phyloP scores from a whole-genome alignment of 768 basidiomycete species.

The Daedaleopsis sinensis region DNA sequence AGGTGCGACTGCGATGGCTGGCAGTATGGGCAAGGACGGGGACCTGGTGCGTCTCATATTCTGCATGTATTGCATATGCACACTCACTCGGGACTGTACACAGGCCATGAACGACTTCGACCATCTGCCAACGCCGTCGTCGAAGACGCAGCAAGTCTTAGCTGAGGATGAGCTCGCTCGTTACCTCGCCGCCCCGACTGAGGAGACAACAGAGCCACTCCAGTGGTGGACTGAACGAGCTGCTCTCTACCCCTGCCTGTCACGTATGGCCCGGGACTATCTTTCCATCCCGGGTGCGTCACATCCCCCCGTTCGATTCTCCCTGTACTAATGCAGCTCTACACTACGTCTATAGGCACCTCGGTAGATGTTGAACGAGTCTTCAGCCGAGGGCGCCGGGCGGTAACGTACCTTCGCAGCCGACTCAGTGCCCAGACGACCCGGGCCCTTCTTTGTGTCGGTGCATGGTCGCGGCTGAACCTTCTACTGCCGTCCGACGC shows the following conservation, averaged over 20 bases:
- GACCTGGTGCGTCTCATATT: too few relatives aligned
- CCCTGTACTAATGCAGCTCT: too few relatives aligned
- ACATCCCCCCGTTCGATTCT: not conserved
- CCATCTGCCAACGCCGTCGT: slow-evolving; percentile 22
- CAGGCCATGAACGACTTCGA: slow-evolving; percentile 36
- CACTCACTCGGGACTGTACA: too few relatives aligned
- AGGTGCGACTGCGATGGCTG: too few relatives aligned
- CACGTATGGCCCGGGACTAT: slow-evolving; percentile 40
- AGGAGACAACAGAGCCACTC: slow-evolving; percentile 28
- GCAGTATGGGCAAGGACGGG: too few relatives aligned
- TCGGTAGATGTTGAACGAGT: slow-evolving; percentile 32
- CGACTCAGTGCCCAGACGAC: slow-evolving; percentile 32
- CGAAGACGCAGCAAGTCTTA: not conserved
- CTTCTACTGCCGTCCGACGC: slow-evolving; percentile 30
- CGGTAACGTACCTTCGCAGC: slow-evolving; percentile 32
- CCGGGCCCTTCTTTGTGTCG: slow-evolving; percentile 34
- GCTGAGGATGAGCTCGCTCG: slow-evolving; percentile 30
- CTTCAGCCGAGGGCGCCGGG: slow-evolving; percentile 30
- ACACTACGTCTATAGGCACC: too few relatives aligned
- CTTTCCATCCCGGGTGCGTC: not conserved
- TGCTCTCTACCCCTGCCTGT: slow-evolving; percentile 32
- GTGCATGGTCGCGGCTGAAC: slow-evolving; percentile 31
- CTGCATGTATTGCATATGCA: too few relatives aligned
- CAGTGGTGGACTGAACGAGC: slow-evolving; percentile 34
- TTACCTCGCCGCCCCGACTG: slow-evolving; percentile 32